Evolutionary conservation across 179 eudicot species (phyloP).

Genomic region (Camellia oleifera): DNA sequence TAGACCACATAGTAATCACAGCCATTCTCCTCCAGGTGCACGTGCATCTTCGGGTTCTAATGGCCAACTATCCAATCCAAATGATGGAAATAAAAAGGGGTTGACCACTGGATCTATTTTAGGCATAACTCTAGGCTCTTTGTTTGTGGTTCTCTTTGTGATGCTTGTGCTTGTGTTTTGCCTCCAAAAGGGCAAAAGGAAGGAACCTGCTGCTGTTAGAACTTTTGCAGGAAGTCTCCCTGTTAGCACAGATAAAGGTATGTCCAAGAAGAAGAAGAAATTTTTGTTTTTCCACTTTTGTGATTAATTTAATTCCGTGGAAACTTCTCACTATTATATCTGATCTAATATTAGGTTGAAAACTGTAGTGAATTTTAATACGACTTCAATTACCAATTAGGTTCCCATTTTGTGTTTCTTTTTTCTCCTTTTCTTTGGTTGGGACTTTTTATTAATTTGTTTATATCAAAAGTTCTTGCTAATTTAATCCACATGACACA

Average conservation of each 20-base stretch:
- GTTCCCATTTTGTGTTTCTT: no score
- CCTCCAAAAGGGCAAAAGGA: slow-evolving; percentile 51
- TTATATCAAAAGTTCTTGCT: neutral
- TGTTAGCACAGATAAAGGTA: slow-evolving; percentile 59
- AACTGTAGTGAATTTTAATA: no score
- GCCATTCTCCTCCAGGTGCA: slow-evolving; percentile 44
- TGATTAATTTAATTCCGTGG: no score
- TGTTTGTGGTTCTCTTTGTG: slow-evolving; percentile 43
- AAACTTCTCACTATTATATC: no score
- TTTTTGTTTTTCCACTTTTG: no score
- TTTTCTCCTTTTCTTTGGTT: neutral
- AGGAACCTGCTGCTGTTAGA: slow-evolving; percentile 37
- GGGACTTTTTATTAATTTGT: neutral
- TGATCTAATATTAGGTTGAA: no score
- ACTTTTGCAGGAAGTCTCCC: slow-evolving; percentile 55
- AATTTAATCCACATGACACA: neutral
- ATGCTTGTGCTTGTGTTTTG: slow-evolving; percentile 61
- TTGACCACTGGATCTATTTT: slow-evolving; percentile 59
- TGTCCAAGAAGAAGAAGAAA: neutral
- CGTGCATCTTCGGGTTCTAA: slow-evolving; percentile 42
- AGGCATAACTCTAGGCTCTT: slow-evolving; percentile 65
- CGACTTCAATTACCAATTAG: no score
- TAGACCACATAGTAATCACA: slow-evolving; percentile 45
- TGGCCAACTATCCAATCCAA: slow-evolving; percentile 30
- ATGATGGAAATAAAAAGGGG: slow-evolving; percentile 44